Base-by-base conservation (phyloP, 1,284 basidiomycete species). In the Coriolopsis trogii region DNA sequence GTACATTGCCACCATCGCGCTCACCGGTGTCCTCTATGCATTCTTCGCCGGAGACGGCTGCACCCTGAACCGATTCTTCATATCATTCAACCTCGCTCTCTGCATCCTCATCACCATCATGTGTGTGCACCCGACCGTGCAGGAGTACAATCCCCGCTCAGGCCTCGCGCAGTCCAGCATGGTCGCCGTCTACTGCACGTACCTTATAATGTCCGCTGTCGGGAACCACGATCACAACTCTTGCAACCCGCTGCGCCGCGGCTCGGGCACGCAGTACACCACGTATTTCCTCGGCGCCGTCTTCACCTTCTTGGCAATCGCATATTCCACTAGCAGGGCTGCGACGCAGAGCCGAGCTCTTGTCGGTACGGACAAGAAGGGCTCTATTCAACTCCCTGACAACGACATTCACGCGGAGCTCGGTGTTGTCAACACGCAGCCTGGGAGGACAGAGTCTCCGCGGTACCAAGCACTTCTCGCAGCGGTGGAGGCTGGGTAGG, bases 261-360 rank as follows among this genome's bases (percentile, higher is more conserved):
- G 81, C 41, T 75, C 75, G 59, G 87, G 77, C 41, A 91, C 95
- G 1, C 85, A 89, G 57, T 95, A 87, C 20, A 95, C 93, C 3
- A 91, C 93, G 1, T 87, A 96, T 28, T 79, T 98, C 23, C 77
- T 98, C 37, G 97, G 96, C 37, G 97, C 93, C 4, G 71, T 95
- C 13, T 98, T 99, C 73, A 99, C 96, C 1, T 98, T 99, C 80
- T 73, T 98, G 40, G 95, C 97, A 3, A 98, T 99, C 61, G 96
- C 97, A 9, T 99, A 98, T 69, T 97, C 95, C 20, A 99, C 96
- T 0, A 93, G 89, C 20, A 81, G 97, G 40, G 96, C 97, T 2
- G 96, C 97, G 6, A 99, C 96, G 0, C 95, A 97, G 71, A 93
- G 89, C 63, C 86, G 89, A 56, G 94, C 94, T 10, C 75, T 98